These are phyloP conservation scores for Monosporascus sp. DNA, from an alignment of 2,329 filamentous ascomycete species.

Conservation along the genomic window DNA sequence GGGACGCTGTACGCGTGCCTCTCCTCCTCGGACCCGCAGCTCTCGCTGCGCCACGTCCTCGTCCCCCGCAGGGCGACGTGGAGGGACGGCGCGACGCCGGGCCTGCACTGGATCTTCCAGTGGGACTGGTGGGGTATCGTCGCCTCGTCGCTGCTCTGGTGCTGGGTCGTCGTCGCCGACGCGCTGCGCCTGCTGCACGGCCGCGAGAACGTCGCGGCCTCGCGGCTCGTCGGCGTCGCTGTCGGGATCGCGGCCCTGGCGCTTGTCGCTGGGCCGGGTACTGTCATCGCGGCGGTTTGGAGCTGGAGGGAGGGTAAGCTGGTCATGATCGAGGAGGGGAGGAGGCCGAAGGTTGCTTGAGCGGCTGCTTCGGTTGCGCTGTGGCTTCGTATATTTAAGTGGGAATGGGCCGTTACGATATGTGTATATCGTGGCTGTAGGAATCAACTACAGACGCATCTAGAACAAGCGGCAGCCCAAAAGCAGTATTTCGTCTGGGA, in stretches of 20 bases:
- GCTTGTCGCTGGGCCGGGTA: constrained; percentile 19
- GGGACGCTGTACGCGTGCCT: constrained; percentile 17
- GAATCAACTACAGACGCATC: neutral
- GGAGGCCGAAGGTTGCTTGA: constrained; percentile 15
- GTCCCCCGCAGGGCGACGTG: constrained; percentile 12
- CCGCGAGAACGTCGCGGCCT: neutral
- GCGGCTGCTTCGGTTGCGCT: neutral
- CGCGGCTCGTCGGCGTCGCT: constrained; percentile 10
- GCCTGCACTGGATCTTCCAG: constrained; percentile 27
- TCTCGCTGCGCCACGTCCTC: constrained; percentile 20
- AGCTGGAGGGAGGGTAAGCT: constrained; percentile 23
- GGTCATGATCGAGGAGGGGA: constrained; percentile 18
- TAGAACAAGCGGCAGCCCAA: neutral
- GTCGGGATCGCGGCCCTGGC: constrained; percentile 13
- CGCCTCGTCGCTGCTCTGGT: constrained; percentile 19
- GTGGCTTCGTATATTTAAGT: no score
- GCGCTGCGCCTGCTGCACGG: constrained; percentile 11
- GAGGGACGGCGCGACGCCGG: constrained; percentile 15
- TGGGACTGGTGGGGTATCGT: constrained; percentile 21
- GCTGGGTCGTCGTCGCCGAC: constrained; percentile 19
- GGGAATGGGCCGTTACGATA: no score
- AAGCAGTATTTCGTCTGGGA: neutral
- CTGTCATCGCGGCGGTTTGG: constrained; percentile 18
- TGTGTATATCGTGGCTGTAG: no score
- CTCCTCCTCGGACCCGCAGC: constrained; percentile 14